These are phyloP conservation scores for Beauveria medogensis DNA, from an alignment of 2,329 filamentous ascomycete species.

Conservation along the genomic window DNA sequence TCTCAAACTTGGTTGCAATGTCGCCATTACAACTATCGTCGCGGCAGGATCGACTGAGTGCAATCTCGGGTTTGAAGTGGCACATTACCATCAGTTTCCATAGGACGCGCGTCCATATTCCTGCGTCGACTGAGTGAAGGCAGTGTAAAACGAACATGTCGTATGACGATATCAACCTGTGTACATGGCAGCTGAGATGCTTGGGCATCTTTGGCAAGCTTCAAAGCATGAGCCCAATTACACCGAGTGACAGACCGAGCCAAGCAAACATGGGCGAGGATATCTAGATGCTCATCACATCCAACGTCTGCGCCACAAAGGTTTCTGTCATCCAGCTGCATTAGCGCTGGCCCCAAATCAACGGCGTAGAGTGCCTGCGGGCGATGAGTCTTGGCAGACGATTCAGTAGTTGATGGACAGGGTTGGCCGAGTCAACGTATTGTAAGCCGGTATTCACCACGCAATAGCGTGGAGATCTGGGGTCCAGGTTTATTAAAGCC, in stretches of 20 bases:
- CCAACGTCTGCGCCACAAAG: neutral
- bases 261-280: neutral
- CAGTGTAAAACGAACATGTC: too few species aligned
- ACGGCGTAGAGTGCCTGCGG: too few species aligned
- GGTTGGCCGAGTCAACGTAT: neutral
- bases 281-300: too few species aligned
- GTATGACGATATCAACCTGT: neutral
- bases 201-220: neutral
- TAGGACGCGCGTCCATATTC: neutral
- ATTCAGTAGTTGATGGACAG: neutral
- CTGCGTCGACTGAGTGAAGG: neutral
- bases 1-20: too few species aligned
- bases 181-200: neutral
- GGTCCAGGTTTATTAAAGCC: neutral
- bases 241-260: neutral
- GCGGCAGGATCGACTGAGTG: too few species aligned
- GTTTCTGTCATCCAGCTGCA: neutral
- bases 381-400: neutral
- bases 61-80: too few species aligned
- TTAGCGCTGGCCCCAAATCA: neutral
- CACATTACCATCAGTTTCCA: too few species aligned
- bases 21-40: too few species aligned
- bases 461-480: neutral
- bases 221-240: neutral
- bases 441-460: neutral